A percentile compares a stretch with the other conserved stretches of the same genome.
Conservation (phyloP, 2,329 filamentous ascomycete species). For the Paraphoma sp. region DNA sequence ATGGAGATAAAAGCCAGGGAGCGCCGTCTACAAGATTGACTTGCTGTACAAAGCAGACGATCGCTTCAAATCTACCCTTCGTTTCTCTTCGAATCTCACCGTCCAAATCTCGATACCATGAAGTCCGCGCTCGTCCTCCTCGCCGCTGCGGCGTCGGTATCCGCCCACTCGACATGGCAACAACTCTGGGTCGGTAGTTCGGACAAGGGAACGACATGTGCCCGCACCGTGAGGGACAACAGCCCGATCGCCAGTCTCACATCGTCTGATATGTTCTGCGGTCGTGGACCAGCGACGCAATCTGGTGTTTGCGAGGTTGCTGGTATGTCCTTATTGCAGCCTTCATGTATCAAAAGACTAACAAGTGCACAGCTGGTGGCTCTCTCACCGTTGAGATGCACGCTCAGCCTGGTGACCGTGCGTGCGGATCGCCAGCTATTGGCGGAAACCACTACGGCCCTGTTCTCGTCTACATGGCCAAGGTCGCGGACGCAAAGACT, state of each 20-base stretch:
- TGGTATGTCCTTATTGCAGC: constrained; percentile 24
- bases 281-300: constrained; percentile 34
- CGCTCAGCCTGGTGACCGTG: constrained; percentile 41
- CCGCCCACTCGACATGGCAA: constrained; percentile 49
- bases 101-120: constrained; percentile 26
- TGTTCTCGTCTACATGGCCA: constrained; percentile 48
- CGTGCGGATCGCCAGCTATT: constrained; percentile 42
- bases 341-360: constrained; percentile 6
- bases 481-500: constrained; percentile 44
- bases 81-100: constrained; percentile 6
- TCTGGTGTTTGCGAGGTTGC: constrained; percentile 42
- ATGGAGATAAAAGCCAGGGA: constrained; percentile 18
- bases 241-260: constrained; percentile 39
- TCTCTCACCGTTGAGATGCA: constrained; percentile 48
- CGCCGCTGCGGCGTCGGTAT: constrained; percentile 41
- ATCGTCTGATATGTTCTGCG: constrained; percentile 46
- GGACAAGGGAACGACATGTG: constrained; percentile 39
- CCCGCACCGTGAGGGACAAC: constrained; percentile 45
- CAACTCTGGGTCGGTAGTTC: constrained; percentile 45
- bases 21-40: neutral
- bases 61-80: constrained; percentile 10
- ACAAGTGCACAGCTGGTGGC: constrained; percentile 32
- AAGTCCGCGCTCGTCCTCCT: constrained; percentile 41
- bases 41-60: constrained; percentile 1
- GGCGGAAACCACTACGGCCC: constrained; percentile 49